These are phyloP conservation scores for Sinapis alba DNA, from an alignment of 441 rosid genomes.

Conservation along the genomic window DNA sequence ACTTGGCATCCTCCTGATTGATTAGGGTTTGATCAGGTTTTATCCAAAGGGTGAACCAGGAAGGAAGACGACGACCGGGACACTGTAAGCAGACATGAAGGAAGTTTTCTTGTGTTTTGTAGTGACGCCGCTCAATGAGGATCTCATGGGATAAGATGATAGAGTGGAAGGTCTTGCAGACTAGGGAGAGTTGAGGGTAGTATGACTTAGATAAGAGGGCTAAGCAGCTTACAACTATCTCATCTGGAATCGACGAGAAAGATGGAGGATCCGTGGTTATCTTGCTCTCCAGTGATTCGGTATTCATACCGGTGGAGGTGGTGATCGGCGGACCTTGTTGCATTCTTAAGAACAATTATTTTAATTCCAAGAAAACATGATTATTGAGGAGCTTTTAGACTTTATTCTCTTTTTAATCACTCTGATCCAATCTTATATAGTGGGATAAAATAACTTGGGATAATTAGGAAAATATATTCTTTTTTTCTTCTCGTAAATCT, in stretches of 20 bases:
- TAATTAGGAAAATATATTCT: no score
- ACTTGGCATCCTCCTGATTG: not conserved
- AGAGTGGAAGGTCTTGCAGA: constrained; percentile 55
- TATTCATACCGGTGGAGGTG: no score
- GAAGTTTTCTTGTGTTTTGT: constrained; percentile 32
- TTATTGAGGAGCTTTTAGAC: no score
- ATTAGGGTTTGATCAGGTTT: constrained; percentile 19
- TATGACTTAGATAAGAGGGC: constrained; percentile 59
- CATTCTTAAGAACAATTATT: no score
- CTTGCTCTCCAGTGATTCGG: not conserved
- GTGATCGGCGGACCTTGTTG: no score
- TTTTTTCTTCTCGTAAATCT: no score
- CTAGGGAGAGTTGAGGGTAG: constrained; percentile 56
- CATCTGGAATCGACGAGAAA: constrained; percentile 59
- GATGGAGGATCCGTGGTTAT: not conserved
- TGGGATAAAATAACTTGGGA: no score
- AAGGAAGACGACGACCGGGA: constrained; percentile 33
- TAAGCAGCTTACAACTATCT: constrained; percentile 55
- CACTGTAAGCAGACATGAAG: constrained; percentile 50
- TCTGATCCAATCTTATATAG: no score
- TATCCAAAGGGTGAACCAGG: constrained; percentile 51
- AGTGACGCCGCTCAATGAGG: constrained; percentile 50
- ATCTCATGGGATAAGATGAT: constrained; percentile 50
- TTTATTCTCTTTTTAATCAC: no score
- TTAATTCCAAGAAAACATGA: no score